Evolutionary conservation across 2,329 filamentous ascomycete genomes (phyloP).

Genomic region (Diaporthe sp.): DNA sequence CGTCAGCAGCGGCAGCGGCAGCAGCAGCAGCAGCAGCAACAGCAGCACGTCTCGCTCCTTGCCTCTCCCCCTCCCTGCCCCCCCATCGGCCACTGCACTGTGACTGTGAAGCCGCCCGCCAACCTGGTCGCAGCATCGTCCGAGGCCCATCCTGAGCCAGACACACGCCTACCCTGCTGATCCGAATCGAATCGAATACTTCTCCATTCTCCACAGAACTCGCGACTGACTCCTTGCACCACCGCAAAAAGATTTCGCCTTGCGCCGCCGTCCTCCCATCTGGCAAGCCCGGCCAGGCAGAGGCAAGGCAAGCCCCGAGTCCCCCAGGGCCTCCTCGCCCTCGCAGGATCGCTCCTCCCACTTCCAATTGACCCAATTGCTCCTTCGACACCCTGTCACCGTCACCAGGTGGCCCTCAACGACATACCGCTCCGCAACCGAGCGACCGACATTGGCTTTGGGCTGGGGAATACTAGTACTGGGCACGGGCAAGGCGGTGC

Average conservation of each 20-base stretch:
- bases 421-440: conserved; percentile 21
- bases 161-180: conserved; percentile 34
- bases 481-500: conserved; percentile 39
- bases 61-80: conserved; percentile 9
- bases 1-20: conserved; percentile 7
- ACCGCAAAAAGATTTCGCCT: conserved; percentile 37
- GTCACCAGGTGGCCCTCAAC: conserved; percentile 8
- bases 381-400: conserved; percentile 21
- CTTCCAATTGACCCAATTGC: conserved; percentile 28
- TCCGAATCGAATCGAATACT: conserved; percentile 39
- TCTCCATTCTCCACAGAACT: conserved; percentile 35
- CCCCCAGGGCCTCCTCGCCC: conserved; percentile 9
- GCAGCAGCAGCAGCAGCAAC: neutral
- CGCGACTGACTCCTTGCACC: conserved; percentile 35
- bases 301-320: conserved; percentile 10
- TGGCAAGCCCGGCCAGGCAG: conserved; percentile 34
- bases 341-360: conserved; percentile 12
- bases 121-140: conserved; percentile 37
- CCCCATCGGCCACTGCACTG: conserved; percentile 30
- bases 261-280: conserved; percentile 31
- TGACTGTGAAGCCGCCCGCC: conserved; percentile 29
- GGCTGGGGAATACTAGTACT: conserved; percentile 30
- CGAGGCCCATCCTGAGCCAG: conserved; percentile 30
- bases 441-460: conserved; percentile 33
- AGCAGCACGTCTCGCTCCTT: conserved; percentile 14